Percentiles rank a stretch among this genome's conserved stretches.
These are phyloP conservation scores for Aspergillus ellipticus DNA, from an alignment of 495 filamentous ascomycete genomes.

Conservation along the genomic window DNA sequence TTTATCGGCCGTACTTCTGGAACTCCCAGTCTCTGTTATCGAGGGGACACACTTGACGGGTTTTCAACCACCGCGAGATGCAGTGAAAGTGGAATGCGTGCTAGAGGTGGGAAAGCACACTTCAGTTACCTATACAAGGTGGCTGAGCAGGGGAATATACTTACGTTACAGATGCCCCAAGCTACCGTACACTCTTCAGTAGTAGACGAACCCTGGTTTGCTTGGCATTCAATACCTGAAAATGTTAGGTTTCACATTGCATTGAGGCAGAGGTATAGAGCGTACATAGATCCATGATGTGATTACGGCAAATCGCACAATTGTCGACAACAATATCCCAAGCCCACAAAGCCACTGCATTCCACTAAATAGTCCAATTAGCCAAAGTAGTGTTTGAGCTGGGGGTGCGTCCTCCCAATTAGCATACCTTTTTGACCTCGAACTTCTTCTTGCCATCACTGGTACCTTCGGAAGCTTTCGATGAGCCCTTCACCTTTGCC, in stretches of 20 bases:
- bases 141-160: conserved; percentile 23
- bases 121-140: neutral
- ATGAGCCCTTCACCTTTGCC: conserved; percentile 58
- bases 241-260: conserved; percentile 4
- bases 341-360: conserved; percentile 97
- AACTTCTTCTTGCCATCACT: conserved; percentile 84
- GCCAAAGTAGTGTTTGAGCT: conserved; percentile 3
- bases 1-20: conserved; percentile 91
- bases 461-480: conserved; percentile 53
- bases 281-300: conserved; percentile 98
- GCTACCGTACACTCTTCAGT: conserved; percentile 98
- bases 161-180: conserved; percentile 98
- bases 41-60: conserved; percentile 95
- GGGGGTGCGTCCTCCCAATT: neutral
- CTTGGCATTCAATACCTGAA: conserved; percentile 94
- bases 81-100: conserved; percentile 99
- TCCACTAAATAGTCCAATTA: conserved; percentile 64
- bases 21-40: conserved; percentile 99
- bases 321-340: conserved; percentile 99
- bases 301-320: conserved; percentile 98
- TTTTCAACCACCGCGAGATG: conserved; percentile 99
- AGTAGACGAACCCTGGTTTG: conserved; percentile 97
- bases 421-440: conserved; percentile 91
- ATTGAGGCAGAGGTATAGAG: conserved; percentile 3
- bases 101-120: conserved; percentile 39